Evolutionary conservation across 75 land plant genomes (phyloP).

Genomic region (Sequoia sempervirens): DNA sequence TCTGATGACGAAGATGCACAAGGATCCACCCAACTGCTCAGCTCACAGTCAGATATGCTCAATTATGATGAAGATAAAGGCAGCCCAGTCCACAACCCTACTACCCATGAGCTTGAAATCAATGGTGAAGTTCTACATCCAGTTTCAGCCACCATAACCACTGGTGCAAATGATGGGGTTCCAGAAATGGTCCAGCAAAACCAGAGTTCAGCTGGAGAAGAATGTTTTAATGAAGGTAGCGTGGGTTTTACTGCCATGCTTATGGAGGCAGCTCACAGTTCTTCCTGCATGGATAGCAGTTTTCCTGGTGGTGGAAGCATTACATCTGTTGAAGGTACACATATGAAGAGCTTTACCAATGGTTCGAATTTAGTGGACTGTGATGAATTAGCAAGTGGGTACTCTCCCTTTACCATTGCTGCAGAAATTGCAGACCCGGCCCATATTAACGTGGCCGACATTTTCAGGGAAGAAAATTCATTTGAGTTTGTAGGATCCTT

Average conservation of each 20-base stretch:
- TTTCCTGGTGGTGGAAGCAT: too few relatives aligned
- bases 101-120: neutral
- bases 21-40: neutral
- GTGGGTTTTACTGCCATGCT: slow-evolving; percentile 1
- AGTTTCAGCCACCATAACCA: too few relatives aligned
- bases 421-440: slow-evolving; percentile 24
- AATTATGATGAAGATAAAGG: slow-evolving; percentile 3
- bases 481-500: neutral
- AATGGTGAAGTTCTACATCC: neutral
- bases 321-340: neutral
- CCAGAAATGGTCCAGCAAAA: neutral
- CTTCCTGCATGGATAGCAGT: neutral
- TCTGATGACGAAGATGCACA: slow-evolving; percentile 20
- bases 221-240: slow-evolving; percentile 13
- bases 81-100: neutral
- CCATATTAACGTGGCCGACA: neutral
- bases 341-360: too few relatives aligned
- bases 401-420: slow-evolving; percentile 32
- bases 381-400: neutral
- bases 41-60: neutral
- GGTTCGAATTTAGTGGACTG: neutral
- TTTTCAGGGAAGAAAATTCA: neutral
- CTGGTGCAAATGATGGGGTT: neutral
- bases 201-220: neutral
- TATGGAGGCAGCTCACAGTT: slow-evolving; percentile 17